A percentile compares a stretch with the other conserved stretches of the same genome.
Evolutionary conservation across 805 yeast species (phyloP).

Genomic region (Wickerhamomyces rabaulensis): DNA sequence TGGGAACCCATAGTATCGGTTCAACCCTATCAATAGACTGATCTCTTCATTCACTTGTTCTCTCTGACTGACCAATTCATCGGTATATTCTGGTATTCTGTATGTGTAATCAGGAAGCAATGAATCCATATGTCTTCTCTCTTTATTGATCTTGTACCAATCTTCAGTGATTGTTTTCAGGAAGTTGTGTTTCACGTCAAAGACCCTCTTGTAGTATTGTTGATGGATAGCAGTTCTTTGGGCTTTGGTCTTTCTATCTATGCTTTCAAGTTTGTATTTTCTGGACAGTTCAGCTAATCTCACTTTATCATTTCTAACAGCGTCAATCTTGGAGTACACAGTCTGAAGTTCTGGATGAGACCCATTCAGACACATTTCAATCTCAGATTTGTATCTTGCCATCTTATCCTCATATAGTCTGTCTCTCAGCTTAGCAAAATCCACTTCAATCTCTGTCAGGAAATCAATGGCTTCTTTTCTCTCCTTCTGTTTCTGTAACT

Average conservation of each 20-base stretch:
- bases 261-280: slow-evolving; percentile 67
- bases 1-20: slow-evolving; percentile 71
- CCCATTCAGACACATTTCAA: slow-evolving; percentile 82
- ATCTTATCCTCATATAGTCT: slow-evolving; percentile 79
- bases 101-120: slow-evolving; percentile 41
- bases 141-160: slow-evolving; percentile 91
- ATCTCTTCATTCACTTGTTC: slow-evolving; percentile 64
- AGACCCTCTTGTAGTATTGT: slow-evolving; percentile 61
- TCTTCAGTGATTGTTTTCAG: slow-evolving; percentile 69
- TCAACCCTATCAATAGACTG: slow-evolving; percentile 62
- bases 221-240: slow-evolving; percentile 79
- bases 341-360: slow-evolving; percentile 85
- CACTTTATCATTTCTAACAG: slow-evolving; percentile 67
- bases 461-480: slow-evolving; percentile 65
- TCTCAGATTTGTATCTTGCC: slow-evolving; percentile 69
- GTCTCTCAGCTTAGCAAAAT: slow-evolving; percentile 84
- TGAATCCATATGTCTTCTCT: slow-evolving; percentile 76
- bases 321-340: slow-evolving; percentile 65
- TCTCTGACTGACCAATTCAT: slow-evolving; percentile 59
- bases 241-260: slow-evolving; percentile 77
- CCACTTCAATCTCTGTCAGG: slow-evolving; percentile 75
- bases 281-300: slow-evolving; percentile 43
- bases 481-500: slow-evolving; percentile 30
- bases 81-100: slow-evolving; percentile 34
- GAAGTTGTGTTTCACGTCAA: slow-evolving; percentile 61